Evolutionary conservation across 202 grass and related monocot species (phyloP).

Genomic region (Elaeis oleifera): DNA sequence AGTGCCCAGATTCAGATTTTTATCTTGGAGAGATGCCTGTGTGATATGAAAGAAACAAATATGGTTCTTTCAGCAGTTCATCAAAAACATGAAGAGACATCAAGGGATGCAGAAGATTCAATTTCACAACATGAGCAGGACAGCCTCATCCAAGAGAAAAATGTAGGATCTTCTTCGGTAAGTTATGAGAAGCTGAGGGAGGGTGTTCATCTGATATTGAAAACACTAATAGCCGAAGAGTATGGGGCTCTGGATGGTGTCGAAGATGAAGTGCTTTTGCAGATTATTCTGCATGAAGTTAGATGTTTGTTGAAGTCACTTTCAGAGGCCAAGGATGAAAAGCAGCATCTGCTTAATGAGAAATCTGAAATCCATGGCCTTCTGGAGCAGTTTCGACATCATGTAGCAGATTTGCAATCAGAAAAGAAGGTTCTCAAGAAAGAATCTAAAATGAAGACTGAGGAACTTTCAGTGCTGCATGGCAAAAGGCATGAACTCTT

Average conservation of each 20-base stretch:
- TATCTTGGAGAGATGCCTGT: slow-evolving; percentile 58
- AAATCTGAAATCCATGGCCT: slow-evolving; percentile 78
- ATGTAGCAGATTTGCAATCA: slow-evolving; percentile 62
- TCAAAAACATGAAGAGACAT: slow-evolving; percentile 19
- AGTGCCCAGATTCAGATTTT: slow-evolving; percentile 65
- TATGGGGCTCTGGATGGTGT: slow-evolving; percentile 50
- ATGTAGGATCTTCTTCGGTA: slow-evolving; percentile 8
- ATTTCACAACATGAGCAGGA: slow-evolving; percentile 24
- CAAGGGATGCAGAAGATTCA: slow-evolving; percentile 7
- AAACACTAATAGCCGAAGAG: slow-evolving; percentile 62
- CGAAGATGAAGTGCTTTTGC: slow-evolving; percentile 74
- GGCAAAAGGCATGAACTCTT: slow-evolving; percentile 47
- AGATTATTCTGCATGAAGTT: slow-evolving; percentile 82
- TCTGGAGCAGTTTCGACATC: slow-evolving; percentile 68
- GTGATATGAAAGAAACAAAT: slow-evolving; percentile 56
- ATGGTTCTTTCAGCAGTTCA: slow-evolving; percentile 28
- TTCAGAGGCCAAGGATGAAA: slow-evolving; percentile 76
- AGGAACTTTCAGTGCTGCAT: slow-evolving; percentile 50
- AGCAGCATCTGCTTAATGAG: slow-evolving; percentile 67
- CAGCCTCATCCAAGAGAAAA: slow-evolving; percentile 8
- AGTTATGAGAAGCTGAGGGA: slow-evolving; percentile 54
- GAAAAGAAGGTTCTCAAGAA: slow-evolving; percentile 62
- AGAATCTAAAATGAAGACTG: slow-evolving; percentile 44
- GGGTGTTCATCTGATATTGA: slow-evolving; percentile 56
- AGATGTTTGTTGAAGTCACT: slow-evolving; percentile 53